phyloP scores from a whole-genome alignment of 805 yeast genomes.

The Starmerella kuoi region DNA sequence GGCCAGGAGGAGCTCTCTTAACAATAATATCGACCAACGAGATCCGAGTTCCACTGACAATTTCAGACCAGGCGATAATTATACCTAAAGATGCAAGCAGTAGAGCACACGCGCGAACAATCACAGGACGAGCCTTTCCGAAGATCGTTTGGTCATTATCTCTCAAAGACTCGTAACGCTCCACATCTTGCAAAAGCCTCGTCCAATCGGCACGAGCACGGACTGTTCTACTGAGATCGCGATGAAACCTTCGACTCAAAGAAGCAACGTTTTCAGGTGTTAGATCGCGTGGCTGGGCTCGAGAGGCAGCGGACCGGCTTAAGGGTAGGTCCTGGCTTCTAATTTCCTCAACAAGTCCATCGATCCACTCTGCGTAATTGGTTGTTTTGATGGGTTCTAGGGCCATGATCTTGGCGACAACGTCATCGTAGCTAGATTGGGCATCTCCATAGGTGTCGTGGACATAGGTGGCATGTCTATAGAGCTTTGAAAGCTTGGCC shows the following conservation, averaged over 20 bases:
- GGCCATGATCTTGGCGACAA: slow-evolving; percentile 45
- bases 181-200: slow-evolving; percentile 36
- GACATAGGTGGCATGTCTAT: slow-evolving; percentile 43
- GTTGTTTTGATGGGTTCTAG: slow-evolving; percentile 38
- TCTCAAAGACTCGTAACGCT: slow-evolving; percentile 43
- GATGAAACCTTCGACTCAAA: slow-evolving; percentile 41
- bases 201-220: slow-evolving; percentile 51
- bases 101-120: slow-evolving; percentile 36
- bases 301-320: slow-evolving; percentile 15
- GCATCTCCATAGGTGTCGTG: slow-evolving; percentile 56
- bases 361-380: slow-evolving; percentile 53
- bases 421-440: slow-evolving; percentile 48
- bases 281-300: slow-evolving; percentile 23
- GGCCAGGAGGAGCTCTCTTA: slow-evolving; percentile 31
- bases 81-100: slow-evolving; percentile 37
- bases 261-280: slow-evolving; percentile 37
- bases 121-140: slow-evolving; percentile 31
- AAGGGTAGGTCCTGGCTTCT: slow-evolving; percentile 19
- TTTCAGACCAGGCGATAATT: slow-evolving; percentile 57
- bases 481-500: slow-evolving; percentile 31
- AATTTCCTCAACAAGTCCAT: slow-evolving; percentile 38
- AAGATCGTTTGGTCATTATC: background rate
- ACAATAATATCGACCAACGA: slow-evolving; percentile 48
- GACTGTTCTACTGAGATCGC: slow-evolving; percentile 39
- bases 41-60: slow-evolving; percentile 53